These are phyloP conservation scores for Sideroxylon spinosum DNA, from an alignment of 179 eudicot genomes.

Conservation along the genomic window DNA sequence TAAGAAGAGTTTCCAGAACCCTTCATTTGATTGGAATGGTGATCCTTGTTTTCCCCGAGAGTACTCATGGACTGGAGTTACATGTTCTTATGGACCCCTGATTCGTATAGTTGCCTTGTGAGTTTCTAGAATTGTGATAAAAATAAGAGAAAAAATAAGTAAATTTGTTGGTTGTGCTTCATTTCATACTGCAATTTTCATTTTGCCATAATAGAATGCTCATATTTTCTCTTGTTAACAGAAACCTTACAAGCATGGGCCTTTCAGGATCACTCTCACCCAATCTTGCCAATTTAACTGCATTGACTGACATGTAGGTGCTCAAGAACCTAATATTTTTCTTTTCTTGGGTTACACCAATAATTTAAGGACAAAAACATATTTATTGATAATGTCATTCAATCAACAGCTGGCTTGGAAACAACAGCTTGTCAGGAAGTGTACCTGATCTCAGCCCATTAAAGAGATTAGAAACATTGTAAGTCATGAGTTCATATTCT, in stretches of 20 bases:
- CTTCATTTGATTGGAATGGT: constrained; percentile 90
- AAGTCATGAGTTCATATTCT: constrained; percentile 27
- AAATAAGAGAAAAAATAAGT: background rate
- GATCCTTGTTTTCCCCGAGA: constrained; percentile 90
- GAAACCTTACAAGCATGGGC: constrained; percentile 72
- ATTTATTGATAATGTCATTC: constrained; percentile 22
- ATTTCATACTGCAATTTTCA: background rate
- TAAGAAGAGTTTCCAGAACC: constrained; percentile 47
- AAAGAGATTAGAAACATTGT: constrained; percentile 57
- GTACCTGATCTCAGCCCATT: constrained; percentile 62
- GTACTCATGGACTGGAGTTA: constrained; percentile 90
- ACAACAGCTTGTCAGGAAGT: constrained; percentile 63
- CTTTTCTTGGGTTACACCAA: constrained; percentile 6
- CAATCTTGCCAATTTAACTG: constrained; percentile 68
- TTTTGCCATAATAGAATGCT: background rate
- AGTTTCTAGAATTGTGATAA: constrained; percentile 30
- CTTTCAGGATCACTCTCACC: constrained; percentile 76
- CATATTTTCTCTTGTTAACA: constrained; percentile 27
- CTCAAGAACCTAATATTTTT: constrained; percentile 4
- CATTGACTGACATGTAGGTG: constrained; percentile 63
- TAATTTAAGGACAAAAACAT: background rate
- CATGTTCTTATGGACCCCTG: constrained; percentile 61
- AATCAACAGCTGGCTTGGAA: constrained; percentile 64
- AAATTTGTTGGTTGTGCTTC: background rate
- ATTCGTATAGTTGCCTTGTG: constrained; percentile 71